Base-by-base conservation (phyloP, 805 yeast genomes). In the Candida palmyrensis region DNA sequence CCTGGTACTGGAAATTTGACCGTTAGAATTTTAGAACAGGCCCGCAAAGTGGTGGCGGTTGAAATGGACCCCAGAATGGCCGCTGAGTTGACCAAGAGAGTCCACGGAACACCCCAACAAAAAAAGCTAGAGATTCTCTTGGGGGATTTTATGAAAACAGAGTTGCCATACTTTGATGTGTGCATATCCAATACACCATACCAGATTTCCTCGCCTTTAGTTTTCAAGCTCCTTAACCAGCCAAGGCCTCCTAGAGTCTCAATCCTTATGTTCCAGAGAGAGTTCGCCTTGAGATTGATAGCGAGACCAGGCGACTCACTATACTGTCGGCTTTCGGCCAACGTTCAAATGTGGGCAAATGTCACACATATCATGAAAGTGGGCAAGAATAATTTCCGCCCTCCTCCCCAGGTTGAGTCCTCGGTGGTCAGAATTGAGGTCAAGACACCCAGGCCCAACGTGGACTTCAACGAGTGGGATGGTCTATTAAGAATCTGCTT, bases 21-120 rank as follows among this genome's bases (percentile, higher is more conserved):
- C 0, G 95, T 90, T 23, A 72, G 94, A 41, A 92, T 92, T 23
- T 61, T 92, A 35, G 97, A 90, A 48, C 82, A 88, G 57, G 97
- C 97, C 0, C 72, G 85, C 37, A 88, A 86, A 48, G 97, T 90
- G n/a, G 75, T 86, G 30, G 98, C 97, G 0, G 92, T 85, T 34
- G 98, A 92, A 65, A 89, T 89, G 87, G 98, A 92, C 63, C 98
- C 98, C n/a, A 72, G 97, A 64, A 92, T 92, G 98, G 98, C 97
- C 2, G 97, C 97, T 0, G 98, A 92, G 60, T 70, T 92, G 49
- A 87, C 97, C 8, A 92, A 92, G 58, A 81, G 98, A 68, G 97
- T 92, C 11, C 96, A 87, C 51, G 97, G 97, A 9, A 90, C 94
- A n/a, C 89, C 96, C 1, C 82, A 75, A 36, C 92, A 88, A 57